Conservation (phyloP, 306 rosid species). For the peach (Prunus persica) region Prunus_persica_NCBIv2 NC_034015.1:18301001-18301500, state of each 20-base stretch:
- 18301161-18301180: conserved; percentile 40
- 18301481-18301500: conserved; percentile 31
- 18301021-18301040: background rate
- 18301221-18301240: conserved; percentile 22
- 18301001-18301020: background rate
- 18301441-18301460: conserved; percentile 44
- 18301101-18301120: background rate
- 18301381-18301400: conserved; percentile 55
- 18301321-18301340: conserved; percentile 58
- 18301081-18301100: no score
- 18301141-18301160: conserved; percentile 40
- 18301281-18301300: conserved; percentile 58
- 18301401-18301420: conserved; percentile 28
- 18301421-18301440: conserved; percentile 7
- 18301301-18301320: conserved; percentile 51
- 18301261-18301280: conserved; percentile 30
- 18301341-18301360: background rate
- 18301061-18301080: background rate
- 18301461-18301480: conserved; percentile 25
- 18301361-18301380: conserved; percentile 15
- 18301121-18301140: conserved; percentile 42
- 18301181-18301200: conserved; percentile 57
- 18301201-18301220: conserved; percentile 36
- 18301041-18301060: background rate
- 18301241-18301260: conserved; percentile 22